A percentile compares a stretch with the other conserved stretches of the same genome.
Conservation (phyloP, 2,329 filamentous ascomycete species). For the Epicoccum nigrum region DNA sequence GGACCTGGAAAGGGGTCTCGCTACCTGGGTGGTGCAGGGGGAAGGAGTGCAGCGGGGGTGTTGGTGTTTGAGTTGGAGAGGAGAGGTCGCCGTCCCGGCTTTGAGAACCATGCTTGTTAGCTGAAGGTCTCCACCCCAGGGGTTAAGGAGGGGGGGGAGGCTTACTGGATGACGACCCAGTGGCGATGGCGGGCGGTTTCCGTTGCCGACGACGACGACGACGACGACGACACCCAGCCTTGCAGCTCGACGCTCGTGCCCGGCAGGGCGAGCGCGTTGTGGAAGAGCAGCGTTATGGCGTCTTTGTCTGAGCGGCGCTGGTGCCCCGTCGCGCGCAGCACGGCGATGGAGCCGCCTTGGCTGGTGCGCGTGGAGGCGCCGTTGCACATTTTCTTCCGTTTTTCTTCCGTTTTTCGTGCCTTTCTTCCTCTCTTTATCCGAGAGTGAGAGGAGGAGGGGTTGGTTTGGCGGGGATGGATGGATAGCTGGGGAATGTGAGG, state of each 20-base stretch:
- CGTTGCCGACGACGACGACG: too few species aligned
- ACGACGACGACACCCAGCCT: slow-evolving; percentile 26
- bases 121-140: too few species aligned
- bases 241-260: slow-evolving; percentile 39
- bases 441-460: background rate
- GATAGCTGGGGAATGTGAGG: too few species aligned
- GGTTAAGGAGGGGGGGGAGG: background rate
- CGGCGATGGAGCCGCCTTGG: slow-evolving; percentile 47
- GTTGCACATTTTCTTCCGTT: slow-evolving; percentile 8
- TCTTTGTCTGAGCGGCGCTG: slow-evolving; percentile 15
- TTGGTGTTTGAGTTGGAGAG: background rate
- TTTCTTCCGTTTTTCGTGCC: too few species aligned
- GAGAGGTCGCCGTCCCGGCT: slow-evolving; percentile 44
- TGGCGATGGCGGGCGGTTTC: too few species aligned
- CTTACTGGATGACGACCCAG: slow-evolving; percentile 44
- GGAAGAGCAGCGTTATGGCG: slow-evolving; percentile 38
- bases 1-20: too few species aligned
- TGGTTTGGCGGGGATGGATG: too few species aligned
- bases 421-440: too few species aligned
- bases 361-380: slow-evolving; percentile 36
- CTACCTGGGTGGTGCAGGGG: too few species aligned
- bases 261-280: slow-evolving; percentile 27
- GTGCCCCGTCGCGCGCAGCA: slow-evolving; percentile 31
- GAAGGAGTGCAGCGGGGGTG: slow-evolving; percentile 36
- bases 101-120: too few species aligned